These are phyloP conservation scores for Nephelium lappaceum DNA, from an alignment of 345 rosid species.

Conservation along the genomic window DNA sequence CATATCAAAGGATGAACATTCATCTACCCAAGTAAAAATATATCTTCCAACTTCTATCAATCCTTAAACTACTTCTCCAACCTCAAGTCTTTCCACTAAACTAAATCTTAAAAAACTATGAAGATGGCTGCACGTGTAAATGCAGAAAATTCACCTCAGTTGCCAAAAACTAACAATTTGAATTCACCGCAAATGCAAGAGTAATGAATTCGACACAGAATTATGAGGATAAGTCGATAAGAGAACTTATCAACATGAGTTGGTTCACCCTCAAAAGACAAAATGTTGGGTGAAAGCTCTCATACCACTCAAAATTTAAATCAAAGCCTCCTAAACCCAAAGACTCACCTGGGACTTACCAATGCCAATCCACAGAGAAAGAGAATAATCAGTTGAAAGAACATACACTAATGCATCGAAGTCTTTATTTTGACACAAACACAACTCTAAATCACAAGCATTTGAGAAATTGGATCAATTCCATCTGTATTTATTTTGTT, in stretches of 20 bases:
- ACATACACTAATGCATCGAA: neutral
- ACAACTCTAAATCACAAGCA: neutral
- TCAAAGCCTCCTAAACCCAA: neutral
- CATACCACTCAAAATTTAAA: neutral
- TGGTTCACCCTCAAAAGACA: neutral
- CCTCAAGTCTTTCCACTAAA: neutral
- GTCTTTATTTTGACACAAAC: neutral
- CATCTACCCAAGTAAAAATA: neutral
- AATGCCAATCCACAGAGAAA: neutral
- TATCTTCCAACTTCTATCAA: constrained; percentile 10
- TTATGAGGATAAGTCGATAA: neutral
- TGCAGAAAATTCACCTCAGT: neutral
- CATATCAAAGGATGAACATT: constrained; percentile 16
- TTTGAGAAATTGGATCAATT: neutral
- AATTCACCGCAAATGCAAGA: neutral
- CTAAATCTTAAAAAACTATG: neutral
- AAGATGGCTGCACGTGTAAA: neutral
- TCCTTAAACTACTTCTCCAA: neutral
- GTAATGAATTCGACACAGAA: neutral
- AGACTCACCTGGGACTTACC: neutral
- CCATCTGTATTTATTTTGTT: neutral
- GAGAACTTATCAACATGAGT: neutral
- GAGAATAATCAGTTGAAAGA: neutral
- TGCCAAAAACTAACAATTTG: neutral
- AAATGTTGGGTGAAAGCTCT: neutral